These are phyloP conservation scores for Fusarium sp. DNA, from an alignment of 2,329 filamentous ascomycete species.

Conservation along the genomic window DNA sequence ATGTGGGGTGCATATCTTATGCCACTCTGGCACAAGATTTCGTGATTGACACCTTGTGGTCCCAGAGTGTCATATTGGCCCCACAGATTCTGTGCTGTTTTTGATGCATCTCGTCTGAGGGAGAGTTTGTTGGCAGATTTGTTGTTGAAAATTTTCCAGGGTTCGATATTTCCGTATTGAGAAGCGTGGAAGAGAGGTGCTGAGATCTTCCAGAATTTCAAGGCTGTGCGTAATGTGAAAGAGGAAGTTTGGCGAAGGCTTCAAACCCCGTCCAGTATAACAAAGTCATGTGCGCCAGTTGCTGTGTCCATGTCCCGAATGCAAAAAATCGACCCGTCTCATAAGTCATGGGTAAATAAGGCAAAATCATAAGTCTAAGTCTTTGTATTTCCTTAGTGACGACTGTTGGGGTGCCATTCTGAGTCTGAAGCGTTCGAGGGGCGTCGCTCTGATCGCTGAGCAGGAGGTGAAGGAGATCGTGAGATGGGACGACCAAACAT, in stretches of 20 bases:
- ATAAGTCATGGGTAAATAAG: constrained; percentile 20
- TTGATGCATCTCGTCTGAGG: constrained; percentile 19
- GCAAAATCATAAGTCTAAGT: neutral
- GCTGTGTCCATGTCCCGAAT: constrained; percentile 21
- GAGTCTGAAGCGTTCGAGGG: constrained; percentile 43
- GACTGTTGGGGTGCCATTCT: constrained; percentile 40
- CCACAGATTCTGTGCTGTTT: constrained; percentile 34
- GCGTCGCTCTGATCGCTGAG: constrained; percentile 43
- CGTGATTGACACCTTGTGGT: constrained; percentile 32
- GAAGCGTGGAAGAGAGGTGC: neutral
- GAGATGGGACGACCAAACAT: constrained; percentile 38
- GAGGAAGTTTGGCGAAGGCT: neutral
- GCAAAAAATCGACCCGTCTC: constrained; percentile 14
- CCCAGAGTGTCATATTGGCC: neutral
- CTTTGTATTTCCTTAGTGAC: constrained; percentile 21
- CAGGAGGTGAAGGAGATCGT: constrained; percentile 45
- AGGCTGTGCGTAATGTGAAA: neutral
- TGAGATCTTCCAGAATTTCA: neutral
- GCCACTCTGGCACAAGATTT: constrained; percentile 35
- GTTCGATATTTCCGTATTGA: neutral
- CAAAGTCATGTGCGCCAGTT: constrained; percentile 25
- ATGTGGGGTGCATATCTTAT: constrained; percentile 20
- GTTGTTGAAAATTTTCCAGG: constrained; percentile 3
- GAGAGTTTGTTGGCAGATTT: neutral
- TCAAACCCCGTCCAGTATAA: constrained; percentile 10